Base-by-base conservation (phyloP, 73 alveolate genomes). In the Paramecium octaurelia region DNA sequence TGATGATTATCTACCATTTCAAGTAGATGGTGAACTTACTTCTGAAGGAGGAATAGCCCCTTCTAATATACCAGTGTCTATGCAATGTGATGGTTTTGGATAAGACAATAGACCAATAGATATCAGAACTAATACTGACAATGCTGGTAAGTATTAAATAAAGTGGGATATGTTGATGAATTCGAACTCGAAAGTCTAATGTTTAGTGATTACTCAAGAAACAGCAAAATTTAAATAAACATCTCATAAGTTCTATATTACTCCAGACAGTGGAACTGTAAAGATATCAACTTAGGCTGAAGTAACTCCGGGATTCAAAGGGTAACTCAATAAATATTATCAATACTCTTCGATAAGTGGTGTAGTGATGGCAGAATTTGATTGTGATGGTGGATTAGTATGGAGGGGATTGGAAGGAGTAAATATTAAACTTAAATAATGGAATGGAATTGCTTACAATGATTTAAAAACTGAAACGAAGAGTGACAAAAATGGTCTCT, bases 401-500 rank as follows among this genome's bases (percentile, higher is more conserved):
- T 36, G 60, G 59, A 36, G 34, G 38, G 87, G 87, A 8, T 36
- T 73, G n/a, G 87, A 73, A 73, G 87, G 59, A 4, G 87, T 73
- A 8, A 14, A 73, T 36, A 20, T 73, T 18, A 38, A 20, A 35
- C 36, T 73, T 4, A 73, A 73, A 38, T 40, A 73, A 73, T 73
- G 87, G 87, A 38, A 73, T 73, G 87, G 87, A 6, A 36, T 73
- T 9, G 35, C 31, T 3, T 73, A 16, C 40, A 38, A 10, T 14
- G 87, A 73, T 73, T 36, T 73, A 20, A 73, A 73, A n/a, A 14
- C 34, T 29, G 54, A 31, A 36, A 73, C 59, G n/a, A 73, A 73
- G 59, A 73, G 87, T 73, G 87, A 73, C 59, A 36, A 73, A 38
- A 38, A 73, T 73, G 87, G 87, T 36, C 36, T 21, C 46, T 73